Evolutionary conservation across 2,329 filamentous ascomycete genomes (phyloP).

Genomic region (Verticillium nonalfalfae): DNA sequence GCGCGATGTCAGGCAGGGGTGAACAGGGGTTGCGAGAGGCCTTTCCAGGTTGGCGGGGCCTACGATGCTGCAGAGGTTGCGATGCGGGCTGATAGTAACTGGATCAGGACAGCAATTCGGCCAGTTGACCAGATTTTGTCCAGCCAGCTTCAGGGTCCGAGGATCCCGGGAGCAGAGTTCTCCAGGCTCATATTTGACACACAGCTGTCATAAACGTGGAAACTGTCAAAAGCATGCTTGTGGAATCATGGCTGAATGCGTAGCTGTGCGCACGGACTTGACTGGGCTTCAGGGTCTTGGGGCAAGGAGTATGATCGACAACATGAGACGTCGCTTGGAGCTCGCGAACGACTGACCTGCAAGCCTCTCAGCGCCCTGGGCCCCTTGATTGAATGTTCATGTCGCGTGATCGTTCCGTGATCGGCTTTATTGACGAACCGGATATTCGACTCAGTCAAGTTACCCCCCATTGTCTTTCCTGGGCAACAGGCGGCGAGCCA

Average conservation of each 20-base stretch:
- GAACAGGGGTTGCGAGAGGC: not conserved
- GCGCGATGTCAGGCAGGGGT: not conserved
- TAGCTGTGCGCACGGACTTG: not conserved
- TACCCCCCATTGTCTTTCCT: no score
- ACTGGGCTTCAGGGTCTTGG: not conserved
- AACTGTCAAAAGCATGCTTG: no score
- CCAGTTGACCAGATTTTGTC: no score
- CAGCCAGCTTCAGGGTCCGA: no score
- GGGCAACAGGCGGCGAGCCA: not conserved
- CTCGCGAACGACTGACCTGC: not conserved
- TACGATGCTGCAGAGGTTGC: not conserved
- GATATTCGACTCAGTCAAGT: not conserved
- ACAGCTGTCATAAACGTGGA: no score
- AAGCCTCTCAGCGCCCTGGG: not conserved
- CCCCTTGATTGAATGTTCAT: not conserved
- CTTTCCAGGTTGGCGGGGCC: not conserved
- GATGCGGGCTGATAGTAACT: not conserved
- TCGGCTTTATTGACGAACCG: not conserved
- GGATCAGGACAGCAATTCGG: no score
- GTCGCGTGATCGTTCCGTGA: not conserved
- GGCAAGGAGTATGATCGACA: not conserved
- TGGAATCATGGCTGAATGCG: no score
- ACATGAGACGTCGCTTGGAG: not conserved
- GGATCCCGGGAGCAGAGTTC: no score
- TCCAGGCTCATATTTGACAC: no score